Conservation (phyloP, 2,329 filamentous ascomycete genomes). For the Aspergillus sp. region DNA sequence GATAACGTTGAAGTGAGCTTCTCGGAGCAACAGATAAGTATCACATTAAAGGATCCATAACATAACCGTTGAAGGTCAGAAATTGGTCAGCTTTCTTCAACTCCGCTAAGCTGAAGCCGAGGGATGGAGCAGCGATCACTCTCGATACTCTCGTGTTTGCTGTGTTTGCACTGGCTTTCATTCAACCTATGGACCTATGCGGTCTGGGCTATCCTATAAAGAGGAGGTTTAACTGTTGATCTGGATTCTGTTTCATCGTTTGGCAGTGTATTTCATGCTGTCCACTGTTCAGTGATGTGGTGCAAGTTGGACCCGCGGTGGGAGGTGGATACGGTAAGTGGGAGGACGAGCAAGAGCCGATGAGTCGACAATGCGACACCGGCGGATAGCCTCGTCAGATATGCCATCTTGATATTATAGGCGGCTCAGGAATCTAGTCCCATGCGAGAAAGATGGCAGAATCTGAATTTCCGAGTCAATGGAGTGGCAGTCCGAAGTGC, state of each 20-base stretch:
- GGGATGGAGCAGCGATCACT: background rate
- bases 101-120: background rate
- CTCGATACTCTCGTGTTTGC: slow-evolving; percentile 8
- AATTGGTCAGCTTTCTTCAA: background rate
- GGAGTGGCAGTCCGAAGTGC: background rate
- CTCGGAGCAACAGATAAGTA: background rate
- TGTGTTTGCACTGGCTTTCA: slow-evolving; percentile 12
- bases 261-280: too few relatives aligned
- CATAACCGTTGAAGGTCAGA: background rate
- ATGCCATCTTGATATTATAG: background rate
- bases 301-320: background rate
- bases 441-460: background rate
- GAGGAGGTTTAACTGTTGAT: background rate
- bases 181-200: background rate
- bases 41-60: background rate
- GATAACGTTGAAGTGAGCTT: too few relatives aligned
- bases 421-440: background rate
- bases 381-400: background rate
- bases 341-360: background rate
- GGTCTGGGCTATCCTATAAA: background rate
- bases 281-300: background rate
- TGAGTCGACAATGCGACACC: background rate
- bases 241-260: background rate
- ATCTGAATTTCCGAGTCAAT: background rate
- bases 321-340: background rate